A percentile compares a stretch with the other conserved stretches of the same genome.
Evolutionary conservation across 345 rosid genomes (phyloP).

Genomic region (Salix arbutifolia): DNA sequence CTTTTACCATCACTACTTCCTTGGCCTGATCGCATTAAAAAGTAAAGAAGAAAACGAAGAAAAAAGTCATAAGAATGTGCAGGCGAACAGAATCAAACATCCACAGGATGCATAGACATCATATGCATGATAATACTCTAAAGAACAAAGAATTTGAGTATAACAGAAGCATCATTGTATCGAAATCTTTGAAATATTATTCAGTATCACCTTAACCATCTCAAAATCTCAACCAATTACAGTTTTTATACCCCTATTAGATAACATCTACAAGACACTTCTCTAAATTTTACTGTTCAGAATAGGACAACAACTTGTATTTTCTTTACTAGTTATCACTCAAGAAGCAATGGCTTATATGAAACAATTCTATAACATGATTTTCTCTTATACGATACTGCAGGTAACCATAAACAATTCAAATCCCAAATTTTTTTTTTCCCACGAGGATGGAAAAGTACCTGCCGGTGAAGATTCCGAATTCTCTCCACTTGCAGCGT

Average conservation of each 20-base stretch:
- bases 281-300: background rate
- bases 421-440: background rate
- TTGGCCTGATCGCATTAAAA: conserved; percentile 51
- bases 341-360: background rate
- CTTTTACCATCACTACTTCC: conserved; percentile 75
- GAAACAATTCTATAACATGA: background rate
- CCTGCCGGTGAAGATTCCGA: conserved; percentile 69
- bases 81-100: conserved; percentile 6
- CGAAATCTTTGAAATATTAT: background rate
- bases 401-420: background rate
- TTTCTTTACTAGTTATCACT: background rate
- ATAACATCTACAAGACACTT: background rate
- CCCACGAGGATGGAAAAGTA: conserved; percentile 7
- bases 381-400: background rate
- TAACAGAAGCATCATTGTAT: background rate
- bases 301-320: background rate
- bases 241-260: background rate
- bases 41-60: background rate
- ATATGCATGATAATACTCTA: background rate
- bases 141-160: background rate
- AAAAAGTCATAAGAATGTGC: background rate
- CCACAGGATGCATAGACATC: background rate
- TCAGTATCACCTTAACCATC: background rate
- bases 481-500: conserved; percentile 69
- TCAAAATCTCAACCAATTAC: background rate